A percentile compares a stretch with the other conserved stretches of the same genome.
Evolutionary conservation across 2,329 filamentous ascomycete genomes (phyloP).

Genomic region (Fusarium caatingaense): DNA sequence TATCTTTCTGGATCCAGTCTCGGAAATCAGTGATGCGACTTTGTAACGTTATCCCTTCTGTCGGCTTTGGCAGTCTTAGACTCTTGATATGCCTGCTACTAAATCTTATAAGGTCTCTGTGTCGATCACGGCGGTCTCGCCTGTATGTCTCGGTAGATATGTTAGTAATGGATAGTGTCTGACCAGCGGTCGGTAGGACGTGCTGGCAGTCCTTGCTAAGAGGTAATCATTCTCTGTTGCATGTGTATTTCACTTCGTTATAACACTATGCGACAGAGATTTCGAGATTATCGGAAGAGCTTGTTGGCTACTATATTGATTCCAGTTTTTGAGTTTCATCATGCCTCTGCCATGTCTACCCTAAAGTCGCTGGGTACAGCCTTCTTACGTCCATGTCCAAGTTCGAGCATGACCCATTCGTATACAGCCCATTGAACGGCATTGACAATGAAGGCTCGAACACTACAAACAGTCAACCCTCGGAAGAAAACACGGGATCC

Average conservation of each 20-base stretch:
- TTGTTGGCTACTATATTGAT: neutral
- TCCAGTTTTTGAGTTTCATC: neutral
- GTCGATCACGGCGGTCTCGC: neutral
- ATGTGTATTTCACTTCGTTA: neutral
- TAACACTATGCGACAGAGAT: neutral
- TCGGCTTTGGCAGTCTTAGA: neutral
- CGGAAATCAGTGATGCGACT: neutral
- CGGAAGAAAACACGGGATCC: constrained; percentile 75
- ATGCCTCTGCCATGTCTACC: constrained; percentile 5
- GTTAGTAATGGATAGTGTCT: neutral
- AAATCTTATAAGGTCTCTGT: neutral
- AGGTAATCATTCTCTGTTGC: neutral
- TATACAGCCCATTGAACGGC: constrained; percentile 94
- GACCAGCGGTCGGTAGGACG: neutral
- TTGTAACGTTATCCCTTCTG: neutral
- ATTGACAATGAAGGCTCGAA: constrained; percentile 91
- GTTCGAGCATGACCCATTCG: constrained; percentile 82
- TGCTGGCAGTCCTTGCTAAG: neutral
- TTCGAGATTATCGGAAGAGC: neutral
- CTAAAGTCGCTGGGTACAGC: neutral
- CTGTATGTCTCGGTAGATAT: neutral
- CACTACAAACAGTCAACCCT: constrained; percentile 82
- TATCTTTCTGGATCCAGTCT: neutral
- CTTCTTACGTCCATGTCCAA: constrained; percentile 51
- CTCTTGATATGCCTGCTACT: neutral